A percentile compares a stretch with the other conserved stretches of the same genome.
These are phyloP conservation scores for Theileria parva DNA, from an alignment of 169 alveolate species.

Conservation along the genomic window DNA sequence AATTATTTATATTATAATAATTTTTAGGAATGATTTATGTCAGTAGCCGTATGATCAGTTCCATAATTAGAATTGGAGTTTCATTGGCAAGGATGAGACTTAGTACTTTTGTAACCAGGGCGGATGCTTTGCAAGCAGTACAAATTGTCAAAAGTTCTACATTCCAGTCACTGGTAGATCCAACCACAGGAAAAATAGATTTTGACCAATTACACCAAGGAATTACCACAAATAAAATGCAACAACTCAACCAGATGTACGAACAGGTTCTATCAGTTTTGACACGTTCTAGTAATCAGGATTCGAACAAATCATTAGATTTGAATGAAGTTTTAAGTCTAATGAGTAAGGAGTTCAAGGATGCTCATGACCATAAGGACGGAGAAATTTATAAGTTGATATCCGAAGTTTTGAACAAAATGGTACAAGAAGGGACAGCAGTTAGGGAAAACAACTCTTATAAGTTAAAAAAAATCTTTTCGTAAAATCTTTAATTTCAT, in stretches of 20 bases:
- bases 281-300: conserved; percentile 1
- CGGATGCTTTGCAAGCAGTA: conserved; percentile 96
- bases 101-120: conserved; percentile 81
- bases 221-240: conserved; percentile 14
- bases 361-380: not conserved
- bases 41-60: conserved; percentile 90
- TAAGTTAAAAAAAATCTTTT: not conserved
- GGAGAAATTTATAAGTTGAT: conserved; percentile 1
- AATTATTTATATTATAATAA: not conserved
- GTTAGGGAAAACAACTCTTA: conserved; percentile 8
- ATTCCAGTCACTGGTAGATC: conserved; percentile 98
- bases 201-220: conserved; percentile 86
- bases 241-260: conserved; percentile 8
- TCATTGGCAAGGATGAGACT: conserved; percentile 95
- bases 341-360: not conserved
- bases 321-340: not conserved
- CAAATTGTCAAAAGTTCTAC: conserved; percentile 97
- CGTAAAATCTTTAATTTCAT: not conserved
- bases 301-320: not conserved
- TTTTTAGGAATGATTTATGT: conserved; percentile 24
- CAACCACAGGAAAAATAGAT: conserved; percentile 95
- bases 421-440: conserved; percentile 13
- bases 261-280: not conserved
- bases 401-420: not conserved
- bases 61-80: conserved; percentile 94